Percentiles rank a stretch among this genome's conserved stretches.
Conservation (phyloP, 331 rosid genomes). For the Malus hybrid region DNA sequence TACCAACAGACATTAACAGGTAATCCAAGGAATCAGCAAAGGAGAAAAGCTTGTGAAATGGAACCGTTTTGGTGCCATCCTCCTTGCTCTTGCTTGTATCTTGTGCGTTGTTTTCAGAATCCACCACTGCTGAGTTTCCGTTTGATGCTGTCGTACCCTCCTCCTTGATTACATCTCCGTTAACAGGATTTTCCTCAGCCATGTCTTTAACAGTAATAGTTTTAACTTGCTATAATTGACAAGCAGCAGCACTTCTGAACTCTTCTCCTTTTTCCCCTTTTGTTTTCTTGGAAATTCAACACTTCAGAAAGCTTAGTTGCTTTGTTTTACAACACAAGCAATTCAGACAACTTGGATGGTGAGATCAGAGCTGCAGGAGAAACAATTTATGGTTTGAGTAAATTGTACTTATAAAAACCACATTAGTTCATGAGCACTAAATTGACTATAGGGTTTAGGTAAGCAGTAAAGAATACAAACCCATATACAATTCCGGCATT, state of each 20-base stretch:
- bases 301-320: neutral
- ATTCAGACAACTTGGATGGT: neutral
- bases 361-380: neutral
- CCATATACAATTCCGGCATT: neutral
- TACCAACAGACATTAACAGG: conserved; percentile 56
- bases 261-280: too few species aligned
- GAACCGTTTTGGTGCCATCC: conserved; percentile 32
- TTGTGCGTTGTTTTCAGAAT: conserved; percentile 12
- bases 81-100: conserved; percentile 27
- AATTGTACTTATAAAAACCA: too few species aligned
- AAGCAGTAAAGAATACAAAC: neutral
- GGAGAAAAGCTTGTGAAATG: conserved; percentile 68
- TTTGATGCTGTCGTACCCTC: conserved; percentile 19
- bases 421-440: neutral
- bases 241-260: too few species aligned
- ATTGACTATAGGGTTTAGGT: neutral
- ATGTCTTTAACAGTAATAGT: neutral
- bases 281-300: neutral
- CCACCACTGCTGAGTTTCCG: conserved; percentile 7
- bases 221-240: neutral
- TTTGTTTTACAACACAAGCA: neutral
- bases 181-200: conserved; percentile 18
- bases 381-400: neutral
- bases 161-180: conserved; percentile 5
- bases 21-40: conserved; percentile 63